These are phyloP conservation scores for Furculomyces boomerangus DNA, from an alignment of 371 early-diverging fungal genomes.

Conservation along the genomic window DNA sequence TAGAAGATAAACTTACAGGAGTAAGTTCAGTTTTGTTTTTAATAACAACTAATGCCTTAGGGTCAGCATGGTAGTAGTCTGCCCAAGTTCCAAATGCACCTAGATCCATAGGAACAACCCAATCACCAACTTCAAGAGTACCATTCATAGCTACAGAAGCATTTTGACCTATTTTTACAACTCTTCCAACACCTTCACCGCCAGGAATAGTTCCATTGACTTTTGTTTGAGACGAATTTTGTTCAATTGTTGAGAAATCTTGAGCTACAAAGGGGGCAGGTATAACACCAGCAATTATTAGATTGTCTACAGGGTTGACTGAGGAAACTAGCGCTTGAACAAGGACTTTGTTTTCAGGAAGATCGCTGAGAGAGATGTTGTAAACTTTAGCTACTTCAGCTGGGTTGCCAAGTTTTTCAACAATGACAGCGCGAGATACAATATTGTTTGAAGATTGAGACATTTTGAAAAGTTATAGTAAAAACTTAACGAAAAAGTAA, in stretches of 20 bases:
- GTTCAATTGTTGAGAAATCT: constrained; percentile 16
- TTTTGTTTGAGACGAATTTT: constrained; percentile 9
- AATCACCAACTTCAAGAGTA: constrained; percentile 41
- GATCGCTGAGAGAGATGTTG: background rate
- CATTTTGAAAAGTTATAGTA: too few species aligned
- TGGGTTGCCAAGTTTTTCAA: too few species aligned
- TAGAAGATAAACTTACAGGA: constrained; percentile 43
- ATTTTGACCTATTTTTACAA: constrained; percentile 32
- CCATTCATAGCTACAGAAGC: constrained; percentile 2
- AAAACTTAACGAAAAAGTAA: too few species aligned
- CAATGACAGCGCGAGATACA: too few species aligned
- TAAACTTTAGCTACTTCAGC: background rate
- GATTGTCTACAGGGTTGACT: constrained; percentile 89
- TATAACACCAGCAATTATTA: constrained; percentile 84
- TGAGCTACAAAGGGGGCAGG: constrained; percentile 33
- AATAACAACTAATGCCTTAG: background rate
- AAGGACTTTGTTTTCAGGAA: constrained; percentile 2
- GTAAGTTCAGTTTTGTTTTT: constrained; percentile 20
- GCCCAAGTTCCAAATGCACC: constrained; percentile 4
- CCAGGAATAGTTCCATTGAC: constrained; percentile 41
- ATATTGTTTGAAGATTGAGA: too few species aligned
- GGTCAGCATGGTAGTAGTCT: background rate
- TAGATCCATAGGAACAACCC: constrained; percentile 38
- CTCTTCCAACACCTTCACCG: constrained; percentile 69
- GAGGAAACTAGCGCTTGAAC: constrained; percentile 72